These are phyloP conservation scores for Sporothrix brasiliensis DNA, from an alignment of 2,329 filamentous ascomycete species.

Conservation along the genomic window DNA sequence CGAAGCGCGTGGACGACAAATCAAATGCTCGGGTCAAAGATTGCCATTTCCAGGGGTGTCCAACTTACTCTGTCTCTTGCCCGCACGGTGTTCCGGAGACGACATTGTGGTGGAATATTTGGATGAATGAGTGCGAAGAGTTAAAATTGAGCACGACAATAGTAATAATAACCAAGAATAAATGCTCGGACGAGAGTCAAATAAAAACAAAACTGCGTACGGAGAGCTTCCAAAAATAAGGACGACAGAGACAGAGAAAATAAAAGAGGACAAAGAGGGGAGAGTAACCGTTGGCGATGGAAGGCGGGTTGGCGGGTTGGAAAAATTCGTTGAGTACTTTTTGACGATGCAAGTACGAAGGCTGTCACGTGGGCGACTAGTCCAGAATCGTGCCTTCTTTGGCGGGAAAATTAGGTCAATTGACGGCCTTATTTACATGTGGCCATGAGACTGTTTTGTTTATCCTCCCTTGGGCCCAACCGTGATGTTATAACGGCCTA, in stretches of 20 bases:
- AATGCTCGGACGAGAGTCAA: too few species aligned
- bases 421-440: neutral
- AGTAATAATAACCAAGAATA: neutral
- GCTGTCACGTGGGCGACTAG: slow-evolving; percentile 19
- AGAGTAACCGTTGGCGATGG: neutral
- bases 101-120: slow-evolving; percentile 31
- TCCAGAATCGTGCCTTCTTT: neutral
- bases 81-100: slow-evolving; percentile 38
- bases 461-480: neutral
- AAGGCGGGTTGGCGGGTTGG: neutral
- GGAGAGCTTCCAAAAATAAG: neutral
- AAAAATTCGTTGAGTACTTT: slow-evolving; percentile 22
- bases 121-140: too few species aligned
- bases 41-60: neutral
- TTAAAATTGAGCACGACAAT: neutral
- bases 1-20: neutral
- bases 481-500: neutral
- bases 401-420: neutral
- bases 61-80: slow-evolving; percentile 43
- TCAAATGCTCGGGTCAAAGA: neutral
- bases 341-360: neutral
- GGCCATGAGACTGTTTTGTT: neutral
- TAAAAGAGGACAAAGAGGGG: neutral
- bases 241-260: neutral
- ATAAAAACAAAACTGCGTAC: neutral